A percentile compares a stretch with the other conserved stretches of the same genome.
phyloP scores from a whole-genome alignment of 257 asterid species.

The Nicotiana undulata region DNA sequence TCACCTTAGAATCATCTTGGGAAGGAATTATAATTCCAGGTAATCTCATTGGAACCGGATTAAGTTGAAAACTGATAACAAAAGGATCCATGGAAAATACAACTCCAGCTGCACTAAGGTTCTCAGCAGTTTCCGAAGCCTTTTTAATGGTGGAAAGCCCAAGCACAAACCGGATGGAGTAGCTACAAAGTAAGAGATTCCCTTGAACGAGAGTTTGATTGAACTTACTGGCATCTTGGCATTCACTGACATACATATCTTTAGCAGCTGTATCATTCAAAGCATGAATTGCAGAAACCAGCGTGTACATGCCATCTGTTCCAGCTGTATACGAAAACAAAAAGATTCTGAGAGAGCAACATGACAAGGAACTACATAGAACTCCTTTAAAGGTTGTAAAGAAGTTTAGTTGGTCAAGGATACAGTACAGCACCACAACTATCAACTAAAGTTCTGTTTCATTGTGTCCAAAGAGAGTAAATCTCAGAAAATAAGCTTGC shows the following conservation, averaged over 20 bases:
- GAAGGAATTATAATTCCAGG: conserved; percentile 89
- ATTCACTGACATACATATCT: conserved; percentile 82
- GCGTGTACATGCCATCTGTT: conserved; percentile 49
- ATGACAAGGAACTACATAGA: background rate
- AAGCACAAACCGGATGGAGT: conserved; percentile 93
- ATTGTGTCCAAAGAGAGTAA: background rate
- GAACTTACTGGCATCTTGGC: conserved; percentile 75
- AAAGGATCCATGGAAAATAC: conserved; percentile 95
- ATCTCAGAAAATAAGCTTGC: background rate
- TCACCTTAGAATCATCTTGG: conserved; percentile 79
- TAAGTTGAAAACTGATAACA: conserved; percentile 80
- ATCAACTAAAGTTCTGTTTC: background rate
- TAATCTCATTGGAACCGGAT: conserved; percentile 72
- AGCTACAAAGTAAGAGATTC: conserved; percentile 86
- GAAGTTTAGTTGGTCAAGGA: background rate
- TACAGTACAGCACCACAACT: background rate
- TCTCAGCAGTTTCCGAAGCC: conserved; percentile 73
- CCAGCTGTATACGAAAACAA: conserved; percentile 57
- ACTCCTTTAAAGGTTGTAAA: background rate
- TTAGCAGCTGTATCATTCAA: conserved; percentile 36
- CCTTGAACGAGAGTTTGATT: conserved; percentile 54
- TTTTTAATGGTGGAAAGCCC: conserved; percentile 86
- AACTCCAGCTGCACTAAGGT: conserved; percentile 85
- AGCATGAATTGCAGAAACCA: conserved; percentile 82
- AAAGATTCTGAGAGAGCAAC: background rate